Percentiles rank a stretch among this genome's conserved stretches.
Evolutionary conservation across 352 stramenopile genomes (phyloP).

Genomic region (Pythium vanterpoolii): DNA sequence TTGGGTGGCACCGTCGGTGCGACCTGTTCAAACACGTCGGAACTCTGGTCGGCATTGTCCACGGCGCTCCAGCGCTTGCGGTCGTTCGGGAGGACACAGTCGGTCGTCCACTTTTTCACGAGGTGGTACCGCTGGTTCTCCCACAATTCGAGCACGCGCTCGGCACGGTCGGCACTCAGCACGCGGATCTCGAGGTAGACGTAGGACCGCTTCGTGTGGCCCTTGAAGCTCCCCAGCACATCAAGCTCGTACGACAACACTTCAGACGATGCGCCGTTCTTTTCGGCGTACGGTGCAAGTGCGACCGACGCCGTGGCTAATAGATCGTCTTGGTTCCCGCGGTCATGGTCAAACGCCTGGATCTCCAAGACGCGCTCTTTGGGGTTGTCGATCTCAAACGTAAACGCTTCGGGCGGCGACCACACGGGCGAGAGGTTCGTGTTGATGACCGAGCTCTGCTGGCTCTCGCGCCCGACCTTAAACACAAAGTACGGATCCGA

Average conservation of each 20-base stretch:
- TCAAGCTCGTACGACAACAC: constrained; percentile 73
- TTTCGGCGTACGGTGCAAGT: constrained; percentile 43
- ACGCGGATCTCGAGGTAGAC: constrained; percentile 74
- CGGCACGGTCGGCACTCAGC: constrained; percentile 45
- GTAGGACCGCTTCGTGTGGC: constrained; percentile 62
- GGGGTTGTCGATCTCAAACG: constrained; percentile 57
- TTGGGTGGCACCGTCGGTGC: constrained; percentile 55
- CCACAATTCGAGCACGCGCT: constrained; percentile 78
- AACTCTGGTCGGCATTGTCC: constrained; percentile 52
- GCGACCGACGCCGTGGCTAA: constrained; percentile 56
- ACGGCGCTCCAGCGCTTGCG: constrained; percentile 70
- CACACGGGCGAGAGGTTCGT: constrained; percentile 68
- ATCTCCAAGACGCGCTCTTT: constrained; percentile 55
- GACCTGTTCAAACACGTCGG: constrained; percentile 64
- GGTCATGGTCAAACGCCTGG: constrained; percentile 68
- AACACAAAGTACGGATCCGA: constrained; percentile 84
- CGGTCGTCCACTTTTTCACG: constrained; percentile 73
- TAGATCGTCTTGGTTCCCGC: constrained; percentile 73
- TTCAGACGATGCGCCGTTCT: constrained; percentile 31
- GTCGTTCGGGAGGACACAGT: constrained; percentile 49
- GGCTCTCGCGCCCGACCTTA: constrained; percentile 55
- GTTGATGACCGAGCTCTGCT: constrained; percentile 63
- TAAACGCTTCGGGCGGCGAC: constrained; percentile 60
- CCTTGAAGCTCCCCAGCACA: constrained; percentile 41
- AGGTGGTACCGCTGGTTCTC: constrained; percentile 83